Base-by-base conservation (phyloP, 2,329 filamentous ascomycete species). In the Colletotrichum nymphaeae region DNA sequence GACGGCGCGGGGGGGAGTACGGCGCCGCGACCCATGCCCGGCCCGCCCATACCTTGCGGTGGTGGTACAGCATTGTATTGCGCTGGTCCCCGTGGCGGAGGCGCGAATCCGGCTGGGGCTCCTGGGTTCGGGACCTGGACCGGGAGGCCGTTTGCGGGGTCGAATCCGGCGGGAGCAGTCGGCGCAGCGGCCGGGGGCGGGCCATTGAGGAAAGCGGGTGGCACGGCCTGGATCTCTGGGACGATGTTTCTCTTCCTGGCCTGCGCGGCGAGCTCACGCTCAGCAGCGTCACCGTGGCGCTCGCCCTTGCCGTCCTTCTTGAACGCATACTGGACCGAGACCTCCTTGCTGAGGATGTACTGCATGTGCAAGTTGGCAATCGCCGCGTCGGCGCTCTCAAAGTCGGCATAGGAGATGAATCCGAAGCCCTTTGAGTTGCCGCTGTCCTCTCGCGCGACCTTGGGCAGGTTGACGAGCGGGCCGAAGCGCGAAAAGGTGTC, bases 281-380 rank as follows among this genome's bases (percentile, higher is more conserved):
- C 97, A 35, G 97, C 97, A 78, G 95, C 90, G 81, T 99, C 97
- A 78, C 97, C 97, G 81, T 99, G 97, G 72, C 97, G 89, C 85
- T 98, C 96, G 78, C 96, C 96, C 85, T 98, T 98, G 77, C 97
- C 97, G 80, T 99, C 97, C 85, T 98, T 98, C 88, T 99, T 99
- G 89, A 98, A 98, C 52, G 97, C 97, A 83, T 98, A 99, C 84
- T 98, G 96, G 57, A 99, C 97, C 3, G 93, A 94, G 78, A 98
- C 93, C 83, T 98, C 94, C 86, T 98, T 98, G 87, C 97, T 98
- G 88, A 97, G 95, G 74, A 99, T 91, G 83, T 97, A 98, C 85
- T 98, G 95, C 64, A 95, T 95, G 81, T 98, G 94, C 93, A 99
- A 95, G 81, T 96, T 97, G 76, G 92, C 89, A 75, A 97, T 94